These are phyloP conservation scores for Colletotrichum gloeosporioides DNA, from an alignment of 2,329 filamentous ascomycete genomes.

Conservation along the genomic window DNA sequence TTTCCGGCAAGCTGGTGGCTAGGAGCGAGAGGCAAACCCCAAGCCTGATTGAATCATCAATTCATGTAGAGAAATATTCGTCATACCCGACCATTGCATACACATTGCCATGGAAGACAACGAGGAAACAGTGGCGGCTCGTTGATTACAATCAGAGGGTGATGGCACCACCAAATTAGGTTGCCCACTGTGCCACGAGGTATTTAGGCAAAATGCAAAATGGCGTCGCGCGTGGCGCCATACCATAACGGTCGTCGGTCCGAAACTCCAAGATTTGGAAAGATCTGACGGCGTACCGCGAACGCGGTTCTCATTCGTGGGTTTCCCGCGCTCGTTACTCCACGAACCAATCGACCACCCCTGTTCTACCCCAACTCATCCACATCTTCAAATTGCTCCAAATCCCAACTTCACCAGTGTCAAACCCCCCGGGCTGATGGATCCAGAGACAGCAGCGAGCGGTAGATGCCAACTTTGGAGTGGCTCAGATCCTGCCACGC, in stretches of 20 bases:
- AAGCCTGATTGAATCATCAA: background rate
- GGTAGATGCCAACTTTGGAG: background rate
- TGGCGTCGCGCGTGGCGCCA: slow-evolving; percentile 20
- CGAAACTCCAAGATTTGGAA: slow-evolving; percentile 21
- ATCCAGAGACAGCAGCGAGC: background rate
- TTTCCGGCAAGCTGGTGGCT: background rate
- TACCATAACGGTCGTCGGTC: slow-evolving; percentile 23
- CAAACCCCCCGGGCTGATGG: background rate
- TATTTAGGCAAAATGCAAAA: slow-evolving; percentile 15
- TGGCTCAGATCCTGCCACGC: background rate
- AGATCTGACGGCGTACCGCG: background rate
- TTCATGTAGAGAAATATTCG: background rate
- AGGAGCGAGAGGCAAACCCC: background rate
- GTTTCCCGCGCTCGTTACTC: background rate
- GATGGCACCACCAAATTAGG: slow-evolving; percentile 14
- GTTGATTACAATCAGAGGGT: background rate
- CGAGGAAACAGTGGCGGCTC: background rate
- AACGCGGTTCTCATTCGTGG: slow-evolving; percentile 13
- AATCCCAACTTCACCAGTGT: background rate
- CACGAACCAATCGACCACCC: slow-evolving; percentile 13
- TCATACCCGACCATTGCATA: background rate
- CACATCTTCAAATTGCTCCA: slow-evolving; percentile 4
- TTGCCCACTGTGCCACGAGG: slow-evolving; percentile 14
- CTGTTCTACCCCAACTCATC: slow-evolving; percentile 21
- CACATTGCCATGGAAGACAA: background rate